Base-by-base conservation (phyloP, 495 filamentous ascomycete species). In the Lophiotrema nucula region DNA sequence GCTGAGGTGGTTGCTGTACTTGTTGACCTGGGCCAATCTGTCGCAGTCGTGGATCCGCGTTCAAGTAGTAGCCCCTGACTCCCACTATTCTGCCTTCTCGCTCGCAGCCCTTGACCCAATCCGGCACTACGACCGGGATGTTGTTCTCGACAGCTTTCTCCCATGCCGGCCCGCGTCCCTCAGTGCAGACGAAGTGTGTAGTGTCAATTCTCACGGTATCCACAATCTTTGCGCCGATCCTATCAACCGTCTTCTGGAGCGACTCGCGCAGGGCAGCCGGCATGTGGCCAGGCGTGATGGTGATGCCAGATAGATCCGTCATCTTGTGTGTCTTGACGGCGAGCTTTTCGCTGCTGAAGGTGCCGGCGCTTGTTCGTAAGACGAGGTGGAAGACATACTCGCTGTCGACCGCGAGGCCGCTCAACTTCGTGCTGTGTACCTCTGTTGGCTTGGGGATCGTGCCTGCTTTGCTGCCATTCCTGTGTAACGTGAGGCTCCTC, bases 151-250 rank as follows among this genome's bases (percentile, higher is more conserved):
- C 85, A 13, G 95, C 93, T 71, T 89, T 91, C 74, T 97, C 95
- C 95, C 95, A 99, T 21, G 83, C 77, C 42, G 86, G 79, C 8
- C 93, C 93, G 16, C 91, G 77, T 1, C 92, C 92, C 69, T 99
- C 95, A n/a, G 88, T 92, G 61, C 92, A 97, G 46, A 99, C 92
- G 70, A 97, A 99, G 72, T 99, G 93, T 15, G 93, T 99, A 2
- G 93, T 99, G 66, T 99, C 93, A 57, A 99, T 97, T 49, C 92
- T 80, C 25, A 99, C 95, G 1, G 82, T 79, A 60, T 97, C 95
- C 45, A 90, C 87, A 52, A 97, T 74, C 75, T 93, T 95, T 38
- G 89, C 95, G 31, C 95, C 93, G 56, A 99, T 95, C 51, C 90
- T 80, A 61, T 95, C 86, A 19, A 96, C 78, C 2, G 91, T 87